Percentiles rank a stretch among this genome's conserved stretches.
Evolutionary conservation across 1,284 basidiomycete genomes (phyloP).

Genomic region (Exobasidium cylindrosporum): DNA sequence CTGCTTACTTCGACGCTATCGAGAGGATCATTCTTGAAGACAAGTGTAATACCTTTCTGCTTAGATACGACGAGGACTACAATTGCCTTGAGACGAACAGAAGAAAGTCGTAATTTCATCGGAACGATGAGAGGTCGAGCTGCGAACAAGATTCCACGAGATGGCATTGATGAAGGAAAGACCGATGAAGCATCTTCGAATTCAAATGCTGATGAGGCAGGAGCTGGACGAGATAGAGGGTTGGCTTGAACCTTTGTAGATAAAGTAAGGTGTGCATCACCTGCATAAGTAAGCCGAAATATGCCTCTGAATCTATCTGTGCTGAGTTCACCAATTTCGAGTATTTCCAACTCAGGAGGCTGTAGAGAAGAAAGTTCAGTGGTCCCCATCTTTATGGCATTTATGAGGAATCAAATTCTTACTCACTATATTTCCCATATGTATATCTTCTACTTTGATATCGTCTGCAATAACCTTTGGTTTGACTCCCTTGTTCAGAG

Average conservation of each 20-base stretch:
- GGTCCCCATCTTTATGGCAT: constrained; percentile 60
- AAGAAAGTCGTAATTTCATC: constrained; percentile 94
- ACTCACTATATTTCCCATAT: constrained; percentile 98
- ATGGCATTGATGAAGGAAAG: constrained; percentile 32
- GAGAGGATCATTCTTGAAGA: constrained; percentile 98
- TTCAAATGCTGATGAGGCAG: background rate
- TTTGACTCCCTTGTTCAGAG: constrained; percentile 61
- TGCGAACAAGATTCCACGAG: constrained; percentile 51
- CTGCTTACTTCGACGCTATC: constrained; percentile 96
- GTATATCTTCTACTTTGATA: constrained; percentile 93
- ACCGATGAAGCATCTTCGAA: constrained; percentile 20
- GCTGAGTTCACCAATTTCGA: constrained; percentile 95
- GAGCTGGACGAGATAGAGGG: constrained; percentile 67
- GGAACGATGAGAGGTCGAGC: constrained; percentile 65
- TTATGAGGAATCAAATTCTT: constrained; percentile 60
- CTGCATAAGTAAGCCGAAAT: constrained; percentile 89
- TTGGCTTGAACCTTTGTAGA: constrained; percentile 96
- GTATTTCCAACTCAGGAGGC: constrained; percentile 94
- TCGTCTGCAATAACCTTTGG: constrained; percentile 95
- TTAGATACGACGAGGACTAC: constrained; percentile 96
- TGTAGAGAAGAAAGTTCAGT: no score
- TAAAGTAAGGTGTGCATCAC: constrained; percentile 92
- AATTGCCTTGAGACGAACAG: constrained; percentile 89
- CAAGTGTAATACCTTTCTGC: constrained; percentile 92
- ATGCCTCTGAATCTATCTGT: constrained; percentile 95